Evolutionary conservation across 148 eudicot species (phyloP), one percentile per base, ranked within the genome.

Genomic region (Rhododendron henanense): DNA sequence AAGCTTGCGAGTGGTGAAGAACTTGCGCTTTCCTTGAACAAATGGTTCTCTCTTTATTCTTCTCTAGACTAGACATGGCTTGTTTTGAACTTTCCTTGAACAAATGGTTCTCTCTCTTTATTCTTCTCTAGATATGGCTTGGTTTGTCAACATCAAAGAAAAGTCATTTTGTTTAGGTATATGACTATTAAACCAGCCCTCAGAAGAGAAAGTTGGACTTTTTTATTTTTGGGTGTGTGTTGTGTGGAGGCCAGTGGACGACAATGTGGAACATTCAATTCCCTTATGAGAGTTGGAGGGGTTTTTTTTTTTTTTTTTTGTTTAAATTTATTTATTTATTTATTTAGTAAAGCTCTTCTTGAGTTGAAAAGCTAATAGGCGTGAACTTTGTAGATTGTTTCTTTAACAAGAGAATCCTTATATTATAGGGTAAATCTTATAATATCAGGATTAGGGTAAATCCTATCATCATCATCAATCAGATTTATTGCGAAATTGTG

Each of bases 331-430:
- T 13, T 13, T 13, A 51, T 13, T 51, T 51, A 47, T 23, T 65
- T 25, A 69, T 69, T 13, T 69, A 10, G 75, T 11, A 69, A 65
- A 65, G 71, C 13, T 65, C 31, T 9, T 63, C n/a, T 65, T n/a
- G 71, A n/a, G 31, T 65, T 65, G 75, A 71, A 71, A 69, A 71
- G 76, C 76, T 71, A 71, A 33, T 28, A 31, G 76, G 41, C 75
- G 76, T 71, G 76, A 71, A 71, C 76, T 33, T 71, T 71, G 76
- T 71, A 71, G 76, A 23, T 65, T 65, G 33, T 65, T n/a, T 65
- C 75, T 31, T 71, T 71, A 71, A 71, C 76, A 25, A 25, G 0
- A 71, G 76, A 71, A 71, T 31, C 16, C 33, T 71, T 1, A 0
- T 47, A 47, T 47, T 47, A 47, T 47, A 33, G 33, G 19, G 76